Evolutionary conservation across 2,329 filamentous ascomycete species (phyloP).

Genomic region (Hypoxylon sp.): DNA sequence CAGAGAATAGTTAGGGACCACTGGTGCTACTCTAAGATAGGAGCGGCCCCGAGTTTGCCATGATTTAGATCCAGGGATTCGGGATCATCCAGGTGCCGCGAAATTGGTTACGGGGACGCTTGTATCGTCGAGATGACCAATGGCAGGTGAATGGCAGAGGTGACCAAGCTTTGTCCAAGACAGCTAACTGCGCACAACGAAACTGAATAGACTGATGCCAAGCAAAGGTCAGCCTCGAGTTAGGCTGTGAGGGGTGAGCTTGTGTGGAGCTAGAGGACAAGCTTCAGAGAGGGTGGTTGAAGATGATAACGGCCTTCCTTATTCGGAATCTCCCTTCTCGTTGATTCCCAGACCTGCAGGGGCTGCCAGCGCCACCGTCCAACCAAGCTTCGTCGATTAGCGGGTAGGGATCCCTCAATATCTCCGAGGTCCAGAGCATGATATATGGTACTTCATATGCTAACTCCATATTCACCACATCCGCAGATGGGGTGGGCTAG

Average conservation of each 20-base stretch:
- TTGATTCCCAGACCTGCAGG: constrained; percentile 24
- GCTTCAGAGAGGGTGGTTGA: neutral
- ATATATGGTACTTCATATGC: constrained; percentile 18
- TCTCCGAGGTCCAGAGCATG: constrained; percentile 32
- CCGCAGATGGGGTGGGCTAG: neutral
- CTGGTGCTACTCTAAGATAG: constrained; percentile 24
- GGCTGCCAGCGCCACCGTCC: constrained; percentile 24
- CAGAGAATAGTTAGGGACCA: constrained; percentile 22
- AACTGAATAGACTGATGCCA: constrained; percentile 35
- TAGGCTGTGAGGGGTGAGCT: constrained; percentile 9
- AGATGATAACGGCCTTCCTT: constrained; percentile 39
- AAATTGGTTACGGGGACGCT: constrained; percentile 25
- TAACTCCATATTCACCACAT: constrained; percentile 33
- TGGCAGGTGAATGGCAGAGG: constrained; percentile 21
- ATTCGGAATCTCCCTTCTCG: constrained; percentile 30
- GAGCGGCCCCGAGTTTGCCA: constrained; percentile 22
- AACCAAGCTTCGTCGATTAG: constrained; percentile 32
- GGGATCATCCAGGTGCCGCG: constrained; percentile 31
- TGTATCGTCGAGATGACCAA: constrained; percentile 23
- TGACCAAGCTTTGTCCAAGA: constrained; percentile 38
- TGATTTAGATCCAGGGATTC: constrained; percentile 26
- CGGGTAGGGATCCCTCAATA: constrained; percentile 29
- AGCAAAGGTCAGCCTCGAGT: constrained; percentile 46
- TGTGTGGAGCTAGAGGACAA: constrained; percentile 6
- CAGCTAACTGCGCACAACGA: constrained; percentile 17